Percentiles rank a stretch among this genome's conserved stretches.
These are phyloP conservation scores for Cercospora sp. DNA, from an alignment of 2,329 filamentous ascomycete genomes.

Conservation along the genomic window DNA sequence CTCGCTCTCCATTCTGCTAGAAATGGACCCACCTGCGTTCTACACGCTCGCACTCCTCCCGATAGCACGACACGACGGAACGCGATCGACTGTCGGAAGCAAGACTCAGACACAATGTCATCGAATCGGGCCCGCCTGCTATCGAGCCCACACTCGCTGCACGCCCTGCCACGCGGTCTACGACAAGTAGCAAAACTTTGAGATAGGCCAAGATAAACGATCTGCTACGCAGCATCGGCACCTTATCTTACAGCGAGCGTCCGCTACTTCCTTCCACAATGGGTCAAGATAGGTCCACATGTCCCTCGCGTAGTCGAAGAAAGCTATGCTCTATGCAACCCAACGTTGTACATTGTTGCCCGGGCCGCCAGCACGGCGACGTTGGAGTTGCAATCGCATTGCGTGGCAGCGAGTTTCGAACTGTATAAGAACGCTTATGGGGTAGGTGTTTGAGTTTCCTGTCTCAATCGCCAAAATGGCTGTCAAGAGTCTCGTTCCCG, in stretches of 20 bases:
- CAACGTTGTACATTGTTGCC: not conserved
- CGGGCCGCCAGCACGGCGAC: not conserved
- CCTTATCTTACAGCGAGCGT: constrained; percentile 3
- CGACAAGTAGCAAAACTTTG: not conserved
- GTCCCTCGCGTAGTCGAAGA: not conserved
- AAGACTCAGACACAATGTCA: not conserved
- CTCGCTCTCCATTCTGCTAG: not conserved
- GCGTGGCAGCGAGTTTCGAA: not conserved
- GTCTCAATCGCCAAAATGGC: constrained; percentile 20
- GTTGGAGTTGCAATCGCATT: not conserved
- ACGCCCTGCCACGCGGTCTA: not conserved
- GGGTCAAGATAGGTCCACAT: not conserved
- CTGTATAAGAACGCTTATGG: not conserved
- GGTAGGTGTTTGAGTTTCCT: not conserved
- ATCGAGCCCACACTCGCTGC: not conserved
- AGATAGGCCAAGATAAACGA: constrained; percentile 5
- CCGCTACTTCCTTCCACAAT: not conserved
- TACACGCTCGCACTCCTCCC: not conserved
- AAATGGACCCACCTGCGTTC: not conserved
- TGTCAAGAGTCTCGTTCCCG: constrained; percentile 14
- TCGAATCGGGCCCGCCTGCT: not conserved
- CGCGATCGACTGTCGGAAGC: not conserved
- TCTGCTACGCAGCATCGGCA: not conserved
- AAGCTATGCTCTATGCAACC: not conserved
- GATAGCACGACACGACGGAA: not conserved